phyloP scores from a whole-genome alignment of 441 rosid genomes.

The Aquilaria agallochum region DNA sequence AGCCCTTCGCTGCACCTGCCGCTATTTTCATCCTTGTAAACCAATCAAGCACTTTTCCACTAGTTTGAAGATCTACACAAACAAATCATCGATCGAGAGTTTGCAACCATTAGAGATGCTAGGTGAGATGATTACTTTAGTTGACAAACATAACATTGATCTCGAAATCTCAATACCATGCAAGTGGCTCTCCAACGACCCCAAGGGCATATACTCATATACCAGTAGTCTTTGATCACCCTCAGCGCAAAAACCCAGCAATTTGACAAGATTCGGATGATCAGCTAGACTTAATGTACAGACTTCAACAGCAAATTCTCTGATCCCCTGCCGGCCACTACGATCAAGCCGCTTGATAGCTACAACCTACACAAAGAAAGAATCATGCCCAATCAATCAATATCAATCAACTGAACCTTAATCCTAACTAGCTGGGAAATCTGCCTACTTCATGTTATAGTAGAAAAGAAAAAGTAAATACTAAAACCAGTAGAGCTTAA shows the following conservation, averaged over 20 bases:
- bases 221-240: conserved; percentile 51
- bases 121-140: too few relatives aligned
- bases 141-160: not conserved
- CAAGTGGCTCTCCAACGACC: conserved; percentile 49
- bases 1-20: conserved; percentile 51
- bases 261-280: conserved; percentile 55
- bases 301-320: conserved; percentile 55
- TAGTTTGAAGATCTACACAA: conserved; percentile 28
- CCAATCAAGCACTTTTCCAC: conserved; percentile 38
- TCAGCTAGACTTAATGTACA: conserved; percentile 44
- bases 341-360: conserved; percentile 62
- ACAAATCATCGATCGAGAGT: not conserved
- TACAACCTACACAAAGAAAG: conserved; percentile 30
- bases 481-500: too few relatives aligned
- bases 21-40: conserved; percentile 47
- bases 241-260: conserved; percentile 54
- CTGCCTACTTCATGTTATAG: too few relatives aligned
- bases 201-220: conserved; percentile 54
- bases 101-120: too few relatives aligned
- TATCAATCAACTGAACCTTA: too few relatives aligned
- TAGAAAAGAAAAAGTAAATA: too few relatives aligned
- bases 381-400: too few relatives aligned
- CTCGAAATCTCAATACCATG: conserved; percentile 27
- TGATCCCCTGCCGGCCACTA: conserved; percentile 44
- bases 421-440: not conserved